Conservation (phyloP, 192 early-diverging fungal genomes). For the Phlyctochytrium planicorne region DNA sequence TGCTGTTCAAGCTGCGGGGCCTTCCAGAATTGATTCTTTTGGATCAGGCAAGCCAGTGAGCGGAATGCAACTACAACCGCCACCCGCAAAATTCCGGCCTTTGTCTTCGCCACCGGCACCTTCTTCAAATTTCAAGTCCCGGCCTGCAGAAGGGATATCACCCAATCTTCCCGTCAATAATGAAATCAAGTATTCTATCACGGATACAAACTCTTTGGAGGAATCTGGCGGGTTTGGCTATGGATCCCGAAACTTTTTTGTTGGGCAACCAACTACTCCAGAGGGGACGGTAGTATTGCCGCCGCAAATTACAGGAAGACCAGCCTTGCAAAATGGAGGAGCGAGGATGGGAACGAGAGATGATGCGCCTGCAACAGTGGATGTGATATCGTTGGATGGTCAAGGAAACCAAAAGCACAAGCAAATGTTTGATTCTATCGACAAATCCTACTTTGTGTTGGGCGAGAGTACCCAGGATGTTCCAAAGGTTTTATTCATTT, state of each 20-base stretch:
- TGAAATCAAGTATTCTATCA: too few relatives aligned
- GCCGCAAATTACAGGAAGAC: neutral
- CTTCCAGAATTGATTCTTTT: too few relatives aligned
- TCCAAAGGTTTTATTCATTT: too few relatives aligned
- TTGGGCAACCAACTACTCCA: slow-evolving; percentile 25
- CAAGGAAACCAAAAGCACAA: too few relatives aligned
- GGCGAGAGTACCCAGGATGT: slow-evolving; percentile 6
- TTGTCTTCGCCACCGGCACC: too few relatives aligned
- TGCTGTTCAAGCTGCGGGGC: too few relatives aligned
- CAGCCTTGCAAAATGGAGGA: neutral
- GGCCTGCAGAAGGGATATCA: too few relatives aligned
- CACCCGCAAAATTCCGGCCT: too few relatives aligned
- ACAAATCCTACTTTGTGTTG: slow-evolving; percentile 26
- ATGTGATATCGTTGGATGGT: slow-evolving; percentile 37
- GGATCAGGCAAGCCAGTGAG: too few relatives aligned
- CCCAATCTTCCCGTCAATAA: too few relatives aligned
- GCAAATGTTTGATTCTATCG: slow-evolving; percentile 13
- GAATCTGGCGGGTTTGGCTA: slow-evolving; percentile 14
- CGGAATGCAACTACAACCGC: too few relatives aligned
- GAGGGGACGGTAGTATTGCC: neutral
- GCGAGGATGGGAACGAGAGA: neutral
- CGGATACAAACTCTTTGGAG: slow-evolving; percentile 13
- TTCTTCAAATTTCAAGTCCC: too few relatives aligned
- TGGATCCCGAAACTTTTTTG: slow-evolving; percentile 39
- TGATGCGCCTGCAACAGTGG: slow-evolving; percentile 31